These are phyloP conservation scores for Alternaria triticimaculans DNA, from an alignment of 2,329 filamentous ascomycete species.

Conservation along the genomic window DNA sequence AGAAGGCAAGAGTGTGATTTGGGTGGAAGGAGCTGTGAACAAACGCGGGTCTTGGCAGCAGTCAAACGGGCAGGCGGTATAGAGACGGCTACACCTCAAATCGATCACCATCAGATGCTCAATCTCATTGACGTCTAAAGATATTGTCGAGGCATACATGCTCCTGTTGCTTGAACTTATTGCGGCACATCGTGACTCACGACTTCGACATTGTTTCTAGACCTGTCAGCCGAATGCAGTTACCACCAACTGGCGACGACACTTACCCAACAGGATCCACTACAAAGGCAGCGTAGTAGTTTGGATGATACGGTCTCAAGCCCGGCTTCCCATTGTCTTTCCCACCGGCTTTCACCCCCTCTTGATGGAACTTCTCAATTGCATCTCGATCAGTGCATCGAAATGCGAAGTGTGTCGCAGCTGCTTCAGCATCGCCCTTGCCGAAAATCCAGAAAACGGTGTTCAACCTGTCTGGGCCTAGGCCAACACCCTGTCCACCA, in stretches of 20 bases:
- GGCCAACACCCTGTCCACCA: slow-evolving; percentile 17
- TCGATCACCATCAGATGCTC: background rate
- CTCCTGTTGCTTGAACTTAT: background rate
- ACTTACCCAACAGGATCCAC: slow-evolving; percentile 36
- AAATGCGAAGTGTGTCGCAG: slow-evolving; percentile 29
- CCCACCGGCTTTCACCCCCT: slow-evolving; percentile 32
- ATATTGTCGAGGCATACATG: background rate
- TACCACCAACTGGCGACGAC: background rate
- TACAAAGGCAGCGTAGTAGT: slow-evolving; percentile 39
- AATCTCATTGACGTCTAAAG: background rate
- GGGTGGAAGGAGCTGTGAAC: background rate
- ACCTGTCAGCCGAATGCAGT: background rate
- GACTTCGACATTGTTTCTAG: slow-evolving; percentile 32
- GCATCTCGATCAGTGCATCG: slow-evolving; percentile 18
- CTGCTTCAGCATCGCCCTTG: slow-evolving; percentile 6
- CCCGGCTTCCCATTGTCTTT: slow-evolving; percentile 36
- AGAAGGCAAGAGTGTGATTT: background rate
- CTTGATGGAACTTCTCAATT: slow-evolving; percentile 31
- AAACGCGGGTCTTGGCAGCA: background rate
- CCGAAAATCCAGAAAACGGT: slow-evolving; percentile 25
- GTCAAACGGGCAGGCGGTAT: background rate
- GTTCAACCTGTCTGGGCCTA: slow-evolving; percentile 19
- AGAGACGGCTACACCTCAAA: background rate
- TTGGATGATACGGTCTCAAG: slow-evolving; percentile 30
- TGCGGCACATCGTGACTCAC: slow-evolving; percentile 21